Evolutionary conservation across 208 protist genomes (phyloP).

Genomic region (Acanthamoeba triangularis): DNA sequence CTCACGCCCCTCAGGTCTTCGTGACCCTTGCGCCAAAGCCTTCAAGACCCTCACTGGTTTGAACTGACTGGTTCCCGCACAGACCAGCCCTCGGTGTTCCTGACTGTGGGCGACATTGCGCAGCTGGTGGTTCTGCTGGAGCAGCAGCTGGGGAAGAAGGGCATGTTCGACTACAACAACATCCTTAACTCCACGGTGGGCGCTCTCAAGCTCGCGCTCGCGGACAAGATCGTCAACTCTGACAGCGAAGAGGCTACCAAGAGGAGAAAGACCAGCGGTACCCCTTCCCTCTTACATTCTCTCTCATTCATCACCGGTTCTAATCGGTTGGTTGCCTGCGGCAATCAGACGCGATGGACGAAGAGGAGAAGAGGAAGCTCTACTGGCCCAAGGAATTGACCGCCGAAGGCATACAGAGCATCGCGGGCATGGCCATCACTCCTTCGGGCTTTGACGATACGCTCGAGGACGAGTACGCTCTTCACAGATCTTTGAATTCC

Average conservation of each 20-base stretch:
- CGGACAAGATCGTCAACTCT: neutral
- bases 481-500: neutral
- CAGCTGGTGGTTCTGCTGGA: constrained; percentile 47
- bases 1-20: too few species aligned
- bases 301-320: neutral
- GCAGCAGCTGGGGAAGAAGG: constrained; percentile 21
- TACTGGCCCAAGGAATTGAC: constrained; percentile 63
- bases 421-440: constrained; percentile 42
- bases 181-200: constrained; percentile 41
- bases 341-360: neutral
- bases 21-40: neutral
- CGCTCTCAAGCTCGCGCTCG: constrained; percentile 34
- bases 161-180: constrained; percentile 47
- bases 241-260: neutral
- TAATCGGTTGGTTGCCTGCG: neutral
- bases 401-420: constrained; percentile 18
- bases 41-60: neutral
- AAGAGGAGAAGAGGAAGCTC: neutral
- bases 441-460: constrained; percentile 72
- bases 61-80: neutral
- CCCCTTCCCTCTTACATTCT: too few species aligned
- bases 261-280: constrained; percentile 7
- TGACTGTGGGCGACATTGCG: neutral
- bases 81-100: constrained; percentile 12
- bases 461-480: constrained; percentile 64